These are phyloP conservation scores for Thelephora terrestris DNA, from an alignment of 1,284 basidiomycete species.

Conservation along the genomic window DNA sequence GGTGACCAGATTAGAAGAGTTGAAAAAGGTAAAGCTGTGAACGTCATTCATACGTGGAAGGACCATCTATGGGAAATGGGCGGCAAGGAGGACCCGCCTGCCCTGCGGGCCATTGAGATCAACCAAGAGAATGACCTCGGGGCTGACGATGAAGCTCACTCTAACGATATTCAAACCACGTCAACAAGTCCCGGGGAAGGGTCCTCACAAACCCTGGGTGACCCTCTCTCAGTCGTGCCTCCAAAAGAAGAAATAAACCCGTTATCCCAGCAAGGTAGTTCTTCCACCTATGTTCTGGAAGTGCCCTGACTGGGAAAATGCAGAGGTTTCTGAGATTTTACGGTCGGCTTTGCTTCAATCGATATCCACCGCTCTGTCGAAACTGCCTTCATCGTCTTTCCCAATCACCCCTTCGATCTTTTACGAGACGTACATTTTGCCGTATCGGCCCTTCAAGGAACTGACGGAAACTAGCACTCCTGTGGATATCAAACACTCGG, in stretches of 20 bases:
- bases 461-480: constrained; percentile 28
- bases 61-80: constrained; percentile 66
- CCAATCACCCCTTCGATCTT: constrained; percentile 71
- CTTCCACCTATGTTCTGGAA: constrained; percentile 4
- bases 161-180: not conserved
- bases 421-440: constrained; percentile 71
- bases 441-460: constrained; percentile 55
- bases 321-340: constrained; percentile 59
- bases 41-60: constrained; percentile 59
- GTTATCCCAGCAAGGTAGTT: not conserved
- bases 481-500: constrained; percentile 56
- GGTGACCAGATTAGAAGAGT: constrained; percentile 28
- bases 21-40: constrained; percentile 65
- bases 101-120: constrained; percentile 15
- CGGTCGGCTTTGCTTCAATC: constrained; percentile 65
- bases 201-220: constrained; percentile 2
- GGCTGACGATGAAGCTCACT: constrained; percentile 2
- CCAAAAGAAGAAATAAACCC: constrained; percentile 12
- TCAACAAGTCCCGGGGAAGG: constrained; percentile 13
- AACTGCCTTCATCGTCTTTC: constrained; percentile 44
- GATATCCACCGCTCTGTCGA: constrained; percentile 37
- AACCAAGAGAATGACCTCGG: not conserved
- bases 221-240: not conserved
- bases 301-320: not conserved
- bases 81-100: constrained; percentile 43